Base-by-base conservation (phyloP, 2,329 filamentous ascomycete species). In the Thielaviopsis euricoi region DNA sequence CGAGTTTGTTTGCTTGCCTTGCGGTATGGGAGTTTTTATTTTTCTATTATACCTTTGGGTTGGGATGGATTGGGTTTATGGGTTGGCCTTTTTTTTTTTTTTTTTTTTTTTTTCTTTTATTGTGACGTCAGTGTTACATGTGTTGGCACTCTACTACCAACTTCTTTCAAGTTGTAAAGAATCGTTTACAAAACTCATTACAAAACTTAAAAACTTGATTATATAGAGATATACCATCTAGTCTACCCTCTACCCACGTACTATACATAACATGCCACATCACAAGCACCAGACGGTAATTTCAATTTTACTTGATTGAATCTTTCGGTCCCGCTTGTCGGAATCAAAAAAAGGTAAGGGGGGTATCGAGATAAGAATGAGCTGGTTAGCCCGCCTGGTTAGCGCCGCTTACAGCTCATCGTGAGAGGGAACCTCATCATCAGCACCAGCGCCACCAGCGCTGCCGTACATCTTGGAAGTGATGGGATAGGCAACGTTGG, bases 401-500 rank as follows among this genome's bases (percentile, higher is more conserved):
- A 15, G 15, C 15, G 6, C n/a, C n/a, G 68, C 71, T 83, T 87
- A 91, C 76, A 90, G 74, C 78, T 91, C 87, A 68, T 90, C 87
- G 73, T 90, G 87, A 64, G 73, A 70, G 62, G 82, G 80, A 72
- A 83, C 86, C 64, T 89, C 86, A 64, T 88, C 86, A 61, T 83
- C 85, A 62, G 74, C 80, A 64, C 77, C 80, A 62, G 78, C 82
- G 64, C 79, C 84, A 56, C 69, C 72, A 66, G 81, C 82, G 67
- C 79, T 77, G 65, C 77, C 72, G 79, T 96, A 96, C 68, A 96
- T 81, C 83, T 98, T 98, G 78, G 88, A 95, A 67, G 93, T 98
- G 76, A 98, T 98, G 65, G 93, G 93, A 78, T 97, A 96, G 57
- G 93, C 93, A 64, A 96, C 87, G 72, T 87, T 86, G 67, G 87